Evolutionary conservation across 176 grass and related monocot genomes (phyloP), one percentile per base, ranked within the genome.

Genomic region (Oryza nivara): DNA sequence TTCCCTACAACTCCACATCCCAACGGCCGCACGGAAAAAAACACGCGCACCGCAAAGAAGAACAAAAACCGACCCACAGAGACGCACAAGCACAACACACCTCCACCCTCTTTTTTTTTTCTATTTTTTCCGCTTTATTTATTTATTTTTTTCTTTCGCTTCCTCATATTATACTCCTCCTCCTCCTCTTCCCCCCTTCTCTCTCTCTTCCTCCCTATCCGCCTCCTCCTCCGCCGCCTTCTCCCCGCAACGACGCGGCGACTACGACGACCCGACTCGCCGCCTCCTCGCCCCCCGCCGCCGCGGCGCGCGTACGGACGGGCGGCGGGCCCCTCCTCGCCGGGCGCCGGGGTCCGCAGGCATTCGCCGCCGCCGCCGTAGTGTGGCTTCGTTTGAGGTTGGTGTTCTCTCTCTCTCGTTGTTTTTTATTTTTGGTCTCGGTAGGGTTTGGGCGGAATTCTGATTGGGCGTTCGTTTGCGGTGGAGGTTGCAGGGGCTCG

Each of bases 261-360:
- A 80, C 88, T 79, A 78, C 74, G 86, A 80, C 88, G 83, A 78
- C 83, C 78, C 15, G 10, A 45, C 52, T 14, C 88, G 66, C 45
- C 77, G 28, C 72, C 65, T 75, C 11, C 71, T 16, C 47, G 8
- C 10, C 19, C 70, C 48, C 19, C 22, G 9, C 19, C 52, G 15
- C 7, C 65, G 11, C 41, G 41, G 82, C 77, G 26, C 43, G 82
- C 77, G 38, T 48, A 20, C 17, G 51, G 11, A 20, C 15, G 34
- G 32, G 2, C 63, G 1, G 64, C 60, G 45, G 47, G 9, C 23
- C 0, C 7, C 19, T 14, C 10, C 23, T 26, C 72, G 13, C 15
- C 16, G 67, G 67, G 28, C 14, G 79, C 80, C 41, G 2, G 2
- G 2, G 16, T 48, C 54, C 16, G 54, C 78, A n/a, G 73, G 73